Percentiles rank a stretch among this genome's conserved stretches.
Evolutionary conservation across 371 early-diverging fungal genomes (phyloP).

Genomic region (Lichtheimia hyalospora): DNA sequence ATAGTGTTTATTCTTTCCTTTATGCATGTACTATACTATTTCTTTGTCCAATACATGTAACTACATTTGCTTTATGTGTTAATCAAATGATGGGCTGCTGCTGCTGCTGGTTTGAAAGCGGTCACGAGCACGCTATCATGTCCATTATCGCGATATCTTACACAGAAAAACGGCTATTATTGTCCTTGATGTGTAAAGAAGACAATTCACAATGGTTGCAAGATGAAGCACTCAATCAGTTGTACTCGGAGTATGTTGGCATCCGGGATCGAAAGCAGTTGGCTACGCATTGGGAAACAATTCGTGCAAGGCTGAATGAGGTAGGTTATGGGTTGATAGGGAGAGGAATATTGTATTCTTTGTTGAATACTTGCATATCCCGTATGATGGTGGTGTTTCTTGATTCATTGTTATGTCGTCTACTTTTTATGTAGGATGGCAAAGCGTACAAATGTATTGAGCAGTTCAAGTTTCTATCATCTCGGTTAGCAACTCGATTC

Average conservation of each 20-base stretch:
- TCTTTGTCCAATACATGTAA: too few species aligned
- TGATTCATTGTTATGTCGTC: neutral
- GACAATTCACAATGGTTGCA: neutral
- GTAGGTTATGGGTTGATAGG: conserved; percentile 15
- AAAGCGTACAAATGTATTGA: conserved; percentile 38
- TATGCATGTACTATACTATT: too few species aligned
- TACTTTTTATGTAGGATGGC: conserved; percentile 14
- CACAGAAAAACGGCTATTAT: too few species aligned
- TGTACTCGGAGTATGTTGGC: conserved; percentile 30
- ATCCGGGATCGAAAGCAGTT: conserved; percentile 19
- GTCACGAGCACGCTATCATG: too few species aligned
- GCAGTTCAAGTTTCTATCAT: conserved; percentile 32
- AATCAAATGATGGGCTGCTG: too few species aligned
- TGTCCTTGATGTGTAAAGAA: neutral
- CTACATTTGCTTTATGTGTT: too few species aligned
- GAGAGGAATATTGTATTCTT: neutral
- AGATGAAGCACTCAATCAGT: conserved; percentile 6
- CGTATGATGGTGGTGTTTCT: neutral
- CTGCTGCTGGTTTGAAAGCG: too few species aligned
- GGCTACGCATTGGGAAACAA: conserved; percentile 14
- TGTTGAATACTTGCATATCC: neutral
- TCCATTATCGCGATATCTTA: too few species aligned
- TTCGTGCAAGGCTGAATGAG: conserved; percentile 17
- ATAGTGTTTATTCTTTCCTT: too few species aligned
- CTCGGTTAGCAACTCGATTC: conserved; percentile 35